Base-by-base conservation (phyloP, 2,329 filamentous ascomycete species). In the Penicillium hesseltinei region DNA sequence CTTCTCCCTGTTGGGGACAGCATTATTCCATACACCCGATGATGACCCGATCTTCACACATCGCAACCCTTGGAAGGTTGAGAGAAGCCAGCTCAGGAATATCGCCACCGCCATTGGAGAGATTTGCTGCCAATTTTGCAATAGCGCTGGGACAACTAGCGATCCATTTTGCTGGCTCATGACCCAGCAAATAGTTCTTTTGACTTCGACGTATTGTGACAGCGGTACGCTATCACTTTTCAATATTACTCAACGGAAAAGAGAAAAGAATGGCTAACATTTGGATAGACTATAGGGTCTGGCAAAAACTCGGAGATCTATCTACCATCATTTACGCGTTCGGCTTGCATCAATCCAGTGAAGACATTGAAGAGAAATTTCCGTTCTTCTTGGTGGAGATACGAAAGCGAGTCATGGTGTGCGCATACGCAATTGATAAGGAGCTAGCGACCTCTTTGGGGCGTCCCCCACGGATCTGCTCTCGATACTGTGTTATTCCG, bases 371-470 rank as follows among this genome's bases (percentile, higher is more conserved):
- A 13, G 21, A 19, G 5, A 21, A 23, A 66, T 23, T 62, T 5
- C 73, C 77, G 0, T 57, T 64, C 2, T 79, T 78, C 19, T 56
- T 80, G 0, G 52, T 58, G 0, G 68, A 77, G 29, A 60, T 78
- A 1, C 69, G 77, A 15, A 69, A 70, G 36, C 64, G 70, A 3
- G 65, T 68, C 1, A 78, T 80, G 62, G 71, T 72, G 2, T 69
- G 71, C 1, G 70, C 72, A 5, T 81, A 78, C 52, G 72, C 73
- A 0, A 70, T 73, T 0, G 79, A 81, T 58, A 81, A 80, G 56
- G 75, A 75, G 27, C 60, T 80, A 3, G 74, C 77, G 0, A 75
- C 80, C 2, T 79, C 80, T 36, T 69, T 81, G 2, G 79, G 78
- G 3, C 72, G 79, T 1, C 79, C 79, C 0, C 77, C 77, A 3